Evolutionary conservation across 1,284 basidiomycete species (phyloP).

Genomic region (Farysia itapuensis): DNA sequence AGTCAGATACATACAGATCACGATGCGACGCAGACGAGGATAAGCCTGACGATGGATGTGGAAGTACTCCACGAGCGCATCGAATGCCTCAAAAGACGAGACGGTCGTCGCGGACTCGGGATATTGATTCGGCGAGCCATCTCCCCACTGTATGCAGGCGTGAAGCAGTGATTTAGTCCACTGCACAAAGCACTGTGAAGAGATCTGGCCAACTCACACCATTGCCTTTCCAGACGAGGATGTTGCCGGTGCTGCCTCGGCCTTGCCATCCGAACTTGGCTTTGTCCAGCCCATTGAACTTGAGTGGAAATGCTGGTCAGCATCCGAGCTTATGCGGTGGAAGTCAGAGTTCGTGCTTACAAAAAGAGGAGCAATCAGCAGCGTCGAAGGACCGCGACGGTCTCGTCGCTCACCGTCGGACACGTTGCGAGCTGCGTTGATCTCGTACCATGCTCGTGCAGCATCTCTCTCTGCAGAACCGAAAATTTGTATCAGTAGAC

Average conservation of each 20-base stretch:
- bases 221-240: slow-evolving; percentile 35
- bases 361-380: slow-evolving; percentile 8
- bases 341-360: slow-evolving; percentile 4
- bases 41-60: background rate
- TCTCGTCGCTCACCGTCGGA: background rate
- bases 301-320: too few relatives aligned
- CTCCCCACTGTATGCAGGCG: slow-evolving; percentile 29
- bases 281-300: slow-evolving; percentile 40
- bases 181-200: too few relatives aligned
- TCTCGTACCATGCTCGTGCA: slow-evolving; percentile 1
- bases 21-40: slow-evolving; percentile 5
- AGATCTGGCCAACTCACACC: slow-evolving; percentile 13
- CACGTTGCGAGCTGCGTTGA: slow-evolving; percentile 1
- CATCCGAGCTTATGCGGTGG: too few relatives aligned
- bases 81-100: slow-evolving; percentile 34
- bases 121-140: slow-evolving; percentile 14
- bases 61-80: slow-evolving; percentile 15
- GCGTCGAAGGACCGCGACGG: too few relatives aligned
- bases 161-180: too few relatives aligned
- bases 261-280: slow-evolving; percentile 4
- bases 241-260: slow-evolving; percentile 3
- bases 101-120: slow-evolving; percentile 6
- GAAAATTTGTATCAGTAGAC: background rate
- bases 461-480: slow-evolving; percentile 5
- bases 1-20: slow-evolving; percentile 19